Base-by-base conservation (phyloP, 2,329 filamentous ascomycete genomes). In the Metarhizium robertsii region DNA sequence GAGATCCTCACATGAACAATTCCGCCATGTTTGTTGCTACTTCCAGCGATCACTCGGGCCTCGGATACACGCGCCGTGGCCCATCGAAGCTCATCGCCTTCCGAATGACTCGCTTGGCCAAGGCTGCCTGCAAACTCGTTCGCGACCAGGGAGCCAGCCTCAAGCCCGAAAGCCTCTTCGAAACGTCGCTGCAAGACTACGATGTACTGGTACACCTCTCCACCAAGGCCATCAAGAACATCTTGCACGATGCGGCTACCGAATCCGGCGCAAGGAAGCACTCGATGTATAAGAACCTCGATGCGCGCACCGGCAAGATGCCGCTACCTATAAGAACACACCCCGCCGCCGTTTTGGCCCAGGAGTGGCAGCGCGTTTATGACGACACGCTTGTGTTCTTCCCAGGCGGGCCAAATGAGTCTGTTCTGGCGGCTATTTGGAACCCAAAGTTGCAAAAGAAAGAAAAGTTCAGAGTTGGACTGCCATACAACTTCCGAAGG, bases 1-100 rank as follows among this genome's bases (percentile, higher is more conserved):
- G 94, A 54, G 94, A 99, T 65, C 91, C 92, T 1, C 84, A 80
- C 53, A 88, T 97, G 85, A 95, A 94, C 71, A 85, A 84, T 58
- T 82, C 89, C 2, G 85, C 87, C 18, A 74, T 97, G 43, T 88
- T 96, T 64, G 87, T 87, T 4, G 90, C 90, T 2, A 91, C 90
- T 0, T 87, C 88, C 53, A 75, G 88, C 59, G 91, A 96, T 63
- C 72, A 75, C 5, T 87, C 87, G 40, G 94, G 94, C 3, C 83
- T 86, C 8, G 87, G 86, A 0, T 97, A 90, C 79, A 96, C 90
- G 52, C 79, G 80, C 54, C 75, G 77, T 50, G 72, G 74, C 0
- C 92, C 92, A 0, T 83, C 87, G 13, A 92, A 88, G 67, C 88
- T 97, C 51, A 83, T 92, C 32, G 92, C 92, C 13, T 83, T 85